These are phyloP conservation scores for Bombardia bombarda DNA, from an alignment of 495 filamentous ascomycete species.

Conservation along the genomic window DNA sequence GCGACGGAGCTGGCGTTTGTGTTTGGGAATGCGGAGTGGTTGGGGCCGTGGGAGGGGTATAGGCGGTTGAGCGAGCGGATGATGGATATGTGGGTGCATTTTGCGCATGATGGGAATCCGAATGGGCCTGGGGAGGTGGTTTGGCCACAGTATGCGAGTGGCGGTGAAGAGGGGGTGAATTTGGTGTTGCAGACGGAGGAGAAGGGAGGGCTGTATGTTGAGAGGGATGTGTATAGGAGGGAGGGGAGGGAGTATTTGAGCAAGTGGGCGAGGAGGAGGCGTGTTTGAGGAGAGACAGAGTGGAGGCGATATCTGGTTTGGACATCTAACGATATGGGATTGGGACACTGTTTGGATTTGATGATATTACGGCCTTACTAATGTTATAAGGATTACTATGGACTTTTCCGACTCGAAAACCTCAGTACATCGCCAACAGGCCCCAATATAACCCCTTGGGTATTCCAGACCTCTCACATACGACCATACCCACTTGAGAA, in stretches of 20 bases:
- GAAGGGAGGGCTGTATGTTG: conserved; percentile 23
- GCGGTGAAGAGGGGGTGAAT: conserved; percentile 17
- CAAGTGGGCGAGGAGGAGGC: conserved; percentile 25
- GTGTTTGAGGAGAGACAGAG: no score
- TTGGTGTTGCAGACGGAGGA: conserved; percentile 27
- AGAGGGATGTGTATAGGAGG: conserved; percentile 24
- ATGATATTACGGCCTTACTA: no score
- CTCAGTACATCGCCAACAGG: no score
- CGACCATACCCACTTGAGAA: conserved; percentile 40
- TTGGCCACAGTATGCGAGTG: conserved; percentile 22
- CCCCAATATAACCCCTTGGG: no score
- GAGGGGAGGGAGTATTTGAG: conserved; percentile 27
- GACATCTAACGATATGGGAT: no score
- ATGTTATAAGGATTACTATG: no score
- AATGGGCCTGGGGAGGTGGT: conserved; percentile 16
- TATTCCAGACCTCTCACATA: no score
- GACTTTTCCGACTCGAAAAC: no score
- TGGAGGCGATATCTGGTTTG: no score
- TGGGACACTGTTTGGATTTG: no score
- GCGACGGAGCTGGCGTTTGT: conserved; percentile 29
- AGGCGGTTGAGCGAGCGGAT: conserved; percentile 17
- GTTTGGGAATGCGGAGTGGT: conserved; percentile 22
- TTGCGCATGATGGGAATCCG: conserved; percentile 23
- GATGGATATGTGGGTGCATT: conserved; percentile 25
- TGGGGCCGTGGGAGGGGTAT: conserved; percentile 25